Evolutionary conservation across 495 filamentous ascomycete genomes (phyloP).

Genomic region (Hamigera avellanea): DNA sequence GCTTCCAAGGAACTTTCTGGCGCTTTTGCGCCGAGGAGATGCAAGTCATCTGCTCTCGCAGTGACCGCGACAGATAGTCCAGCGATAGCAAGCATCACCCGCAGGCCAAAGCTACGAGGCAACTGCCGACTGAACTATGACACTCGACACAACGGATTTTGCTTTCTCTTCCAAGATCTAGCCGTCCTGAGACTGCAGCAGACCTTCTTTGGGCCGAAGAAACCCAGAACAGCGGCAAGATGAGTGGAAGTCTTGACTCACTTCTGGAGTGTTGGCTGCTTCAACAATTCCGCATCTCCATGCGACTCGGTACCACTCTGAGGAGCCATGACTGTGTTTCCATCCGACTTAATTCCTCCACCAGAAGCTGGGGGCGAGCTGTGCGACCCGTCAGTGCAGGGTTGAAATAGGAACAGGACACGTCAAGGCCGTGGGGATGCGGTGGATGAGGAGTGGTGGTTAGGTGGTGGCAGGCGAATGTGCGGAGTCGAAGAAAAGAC

Average conservation of each 20-base stretch:
- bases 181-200: no score
- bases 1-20: no score
- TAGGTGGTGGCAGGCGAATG: neutral
- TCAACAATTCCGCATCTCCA: constrained; percentile 40
- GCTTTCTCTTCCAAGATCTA: neutral
- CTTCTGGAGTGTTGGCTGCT: constrained; percentile 38
- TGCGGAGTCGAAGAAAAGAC: constrained; percentile 8
- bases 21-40: no score
- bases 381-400: no score
- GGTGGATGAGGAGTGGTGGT: neutral
- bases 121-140: no score
- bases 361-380: neutral
- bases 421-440: neutral
- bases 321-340: constrained; percentile 34
- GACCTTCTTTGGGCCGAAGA: no score
- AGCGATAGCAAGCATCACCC: no score
- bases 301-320: constrained; percentile 39
- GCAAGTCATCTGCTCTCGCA: no score
- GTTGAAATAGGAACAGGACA: neutral
- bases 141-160: neutral
- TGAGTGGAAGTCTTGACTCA: constrained; percentile 20
- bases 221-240: neutral
- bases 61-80: no score
- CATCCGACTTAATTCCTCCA: constrained; percentile 24
- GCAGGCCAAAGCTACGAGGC: no score